phyloP scores from a whole-genome alignment of 805 yeast species.

The Spathaspora gorwiae region DNA sequence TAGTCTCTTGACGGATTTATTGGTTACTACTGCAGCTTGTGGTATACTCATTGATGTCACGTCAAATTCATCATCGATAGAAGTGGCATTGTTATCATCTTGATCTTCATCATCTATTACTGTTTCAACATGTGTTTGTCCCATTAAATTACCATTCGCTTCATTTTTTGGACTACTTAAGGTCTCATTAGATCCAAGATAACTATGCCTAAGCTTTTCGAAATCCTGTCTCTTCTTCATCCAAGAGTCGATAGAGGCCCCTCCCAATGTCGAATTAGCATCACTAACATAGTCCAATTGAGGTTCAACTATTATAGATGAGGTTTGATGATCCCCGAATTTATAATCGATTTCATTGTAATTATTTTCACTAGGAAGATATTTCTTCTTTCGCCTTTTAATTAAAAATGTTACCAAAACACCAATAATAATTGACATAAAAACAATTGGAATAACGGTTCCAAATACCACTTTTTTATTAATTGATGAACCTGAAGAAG shows the following conservation, averaged over 20 bases:
- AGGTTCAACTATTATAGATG: constrained; percentile 6
- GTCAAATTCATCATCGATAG: not conserved
- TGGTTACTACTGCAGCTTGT: not conserved
- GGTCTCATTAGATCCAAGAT: constrained; percentile 28
- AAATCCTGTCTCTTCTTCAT: constrained; percentile 45
- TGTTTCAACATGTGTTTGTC: constrained; percentile 2
- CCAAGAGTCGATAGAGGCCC: constrained; percentile 51
- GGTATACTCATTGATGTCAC: not conserved
- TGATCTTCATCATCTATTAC: constrained; percentile 1
- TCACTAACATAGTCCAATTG: constrained; percentile 17
- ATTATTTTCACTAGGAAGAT: constrained; percentile 16
- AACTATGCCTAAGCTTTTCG: constrained; percentile 27
- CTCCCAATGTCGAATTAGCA: constrained; percentile 40
- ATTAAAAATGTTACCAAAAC: constrained; percentile 12
- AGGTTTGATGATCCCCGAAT: constrained; percentile 16
- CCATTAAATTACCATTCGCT: constrained; percentile 1
- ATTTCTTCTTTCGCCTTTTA: constrained; percentile 16
- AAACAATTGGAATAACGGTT: constrained; percentile 30
- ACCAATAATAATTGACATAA: constrained; percentile 10
- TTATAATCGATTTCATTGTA: constrained; percentile 30
- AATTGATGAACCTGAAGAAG: not conserved
- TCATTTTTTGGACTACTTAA: constrained; percentile 9
- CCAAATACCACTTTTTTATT: constrained; percentile 21
- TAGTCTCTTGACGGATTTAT: constrained; percentile 15
- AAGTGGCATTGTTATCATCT: not conserved